Percentiles rank a stretch among this genome's conserved stretches.
Conservation (phyloP, 2,329 filamentous ascomycete genomes). For the Pseudocercospora vitis region DNA sequence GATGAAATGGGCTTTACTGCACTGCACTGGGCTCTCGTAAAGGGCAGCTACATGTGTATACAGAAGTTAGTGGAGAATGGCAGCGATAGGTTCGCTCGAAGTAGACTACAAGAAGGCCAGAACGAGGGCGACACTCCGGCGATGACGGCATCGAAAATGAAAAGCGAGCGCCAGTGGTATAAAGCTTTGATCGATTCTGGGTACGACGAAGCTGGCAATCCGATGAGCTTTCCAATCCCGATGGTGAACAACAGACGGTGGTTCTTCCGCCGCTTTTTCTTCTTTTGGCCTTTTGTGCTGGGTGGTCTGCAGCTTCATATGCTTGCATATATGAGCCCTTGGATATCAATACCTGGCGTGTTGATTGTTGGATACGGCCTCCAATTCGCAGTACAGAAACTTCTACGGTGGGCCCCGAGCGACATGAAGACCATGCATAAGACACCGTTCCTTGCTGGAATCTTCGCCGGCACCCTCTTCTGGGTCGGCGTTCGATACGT, state of each 20-base stretch:
- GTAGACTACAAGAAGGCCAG: constrained; percentile 48
- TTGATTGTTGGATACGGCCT: constrained; percentile 66
- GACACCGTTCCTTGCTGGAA: constrained; percentile 90
- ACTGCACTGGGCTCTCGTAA: constrained; percentile 93
- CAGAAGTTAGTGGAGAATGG: constrained; percentile 95
- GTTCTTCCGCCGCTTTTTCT: constrained; percentile 83
- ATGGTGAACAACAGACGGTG: constrained; percentile 73
- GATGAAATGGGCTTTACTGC: constrained; percentile 95
- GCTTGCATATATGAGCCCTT: constrained; percentile 71
- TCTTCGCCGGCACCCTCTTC: constrained; percentile 85
- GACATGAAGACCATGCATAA: constrained; percentile 89
- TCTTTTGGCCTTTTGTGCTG: constrained; percentile 80
- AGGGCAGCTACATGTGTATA: constrained; percentile 84
- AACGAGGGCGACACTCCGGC: constrained; percentile 83
- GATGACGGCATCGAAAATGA: constrained; percentile 84
- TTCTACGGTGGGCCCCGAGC: constrained; percentile 77
- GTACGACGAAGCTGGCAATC: constrained; percentile 74
- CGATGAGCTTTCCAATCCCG: constrained; percentile 71
- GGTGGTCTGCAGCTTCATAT: constrained; percentile 70
- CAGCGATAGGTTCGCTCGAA: constrained; percentile 87
- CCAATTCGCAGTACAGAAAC: constrained; percentile 74
- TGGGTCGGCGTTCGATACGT: constrained; percentile 77
- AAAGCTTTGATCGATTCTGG: constrained; percentile 80
- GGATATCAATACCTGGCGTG: constrained; percentile 71
- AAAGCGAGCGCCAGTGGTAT: constrained; percentile 78